Evolutionary conservation across 176 grass and related monocot species (phyloP), one percentile per base, ranked within the genome.

Genomic region (Raddia distichophylla): DNA sequence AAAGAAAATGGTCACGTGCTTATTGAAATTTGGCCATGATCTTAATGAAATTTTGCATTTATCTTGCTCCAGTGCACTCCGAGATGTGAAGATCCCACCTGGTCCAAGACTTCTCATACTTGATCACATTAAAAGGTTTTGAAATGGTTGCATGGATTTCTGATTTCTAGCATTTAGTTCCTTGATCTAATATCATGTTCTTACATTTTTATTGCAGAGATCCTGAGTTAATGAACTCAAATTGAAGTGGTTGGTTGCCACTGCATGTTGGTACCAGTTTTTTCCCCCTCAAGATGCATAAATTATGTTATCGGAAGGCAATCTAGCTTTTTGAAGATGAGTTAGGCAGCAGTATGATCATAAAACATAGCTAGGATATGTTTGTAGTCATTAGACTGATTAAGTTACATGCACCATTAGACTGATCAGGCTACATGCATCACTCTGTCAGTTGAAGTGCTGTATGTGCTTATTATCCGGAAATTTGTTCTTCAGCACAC

Each of bases 31-130:
- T 49, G 35, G 4, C 61, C 6, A 6, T 58, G 37, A 20, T 18
- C 20, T 65, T 76, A 67, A 14, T 70, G 35, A 22, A 40, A 53
- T 75, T 64, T 42, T 18, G 60, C 2, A 18, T 62, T 75, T 74
- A 44, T 75, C 22, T 59, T 82, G 53, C 34, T 89, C 55, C 86
- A 99, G 93, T 86, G 97, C 93, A 79, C 97, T 99, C 61, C 93
- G 97, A 86, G 97, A 99, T 83, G 89, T 93, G 84, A 89, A 93
- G 60, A 93, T 99, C 64, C 97, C 97, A 47, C 97, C 97, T 68
- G 97, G 97, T 19, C 97, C 97, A 18, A 95, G 97, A 78, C 93
- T 99, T 80, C 87, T 99, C 50, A 99, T 99, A 45, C 93, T 99
- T 3, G 91, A 99, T 85, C 97, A 95, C 83, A 90, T 99, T 84